phyloP scores from a whole-genome alignment of 345 rosid species.

The Citrus unshiu region DNA sequence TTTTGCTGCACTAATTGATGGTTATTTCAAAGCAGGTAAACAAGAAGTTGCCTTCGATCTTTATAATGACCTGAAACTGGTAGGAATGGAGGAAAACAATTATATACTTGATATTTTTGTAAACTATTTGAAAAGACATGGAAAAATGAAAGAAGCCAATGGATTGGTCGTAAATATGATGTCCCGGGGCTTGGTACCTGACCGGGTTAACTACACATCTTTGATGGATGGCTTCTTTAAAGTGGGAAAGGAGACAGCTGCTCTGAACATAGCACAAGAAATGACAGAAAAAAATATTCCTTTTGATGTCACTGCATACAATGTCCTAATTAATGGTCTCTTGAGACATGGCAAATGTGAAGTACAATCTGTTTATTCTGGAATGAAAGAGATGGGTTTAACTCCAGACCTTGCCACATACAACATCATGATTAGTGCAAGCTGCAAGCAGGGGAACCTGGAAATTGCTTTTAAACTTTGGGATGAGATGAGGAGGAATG shows the following conservation, averaged over 20 bases:
- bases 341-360: constrained; percentile 54
- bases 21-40: constrained; percentile 63
- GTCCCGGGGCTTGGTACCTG: constrained; percentile 57
- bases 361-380: constrained; percentile 44
- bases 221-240: constrained; percentile 85
- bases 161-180: constrained; percentile 45
- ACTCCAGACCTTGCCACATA: constrained; percentile 63
- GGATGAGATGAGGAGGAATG: constrained; percentile 60
- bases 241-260: constrained; percentile 65
- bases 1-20: constrained; percentile 67
- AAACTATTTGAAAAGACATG: constrained; percentile 60
- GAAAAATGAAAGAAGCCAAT: constrained; percentile 52
- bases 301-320: constrained; percentile 76
- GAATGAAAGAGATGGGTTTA: constrained; percentile 68
- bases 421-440: constrained; percentile 72
- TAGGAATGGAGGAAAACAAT: constrained; percentile 56
- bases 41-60: constrained; percentile 50
- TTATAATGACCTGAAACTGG: constrained; percentile 56
- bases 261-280: constrained; percentile 62
- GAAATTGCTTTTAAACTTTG: constrained; percentile 54
- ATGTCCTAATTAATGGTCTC: constrained; percentile 73
- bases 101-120: constrained; percentile 60
- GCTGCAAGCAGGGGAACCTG: constrained; percentile 49
- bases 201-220: constrained; percentile 80
- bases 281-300: constrained; percentile 57